phyloP scores from a whole-genome alignment of 768 basidiomycete species.

The Trametes coccinea region DNA sequence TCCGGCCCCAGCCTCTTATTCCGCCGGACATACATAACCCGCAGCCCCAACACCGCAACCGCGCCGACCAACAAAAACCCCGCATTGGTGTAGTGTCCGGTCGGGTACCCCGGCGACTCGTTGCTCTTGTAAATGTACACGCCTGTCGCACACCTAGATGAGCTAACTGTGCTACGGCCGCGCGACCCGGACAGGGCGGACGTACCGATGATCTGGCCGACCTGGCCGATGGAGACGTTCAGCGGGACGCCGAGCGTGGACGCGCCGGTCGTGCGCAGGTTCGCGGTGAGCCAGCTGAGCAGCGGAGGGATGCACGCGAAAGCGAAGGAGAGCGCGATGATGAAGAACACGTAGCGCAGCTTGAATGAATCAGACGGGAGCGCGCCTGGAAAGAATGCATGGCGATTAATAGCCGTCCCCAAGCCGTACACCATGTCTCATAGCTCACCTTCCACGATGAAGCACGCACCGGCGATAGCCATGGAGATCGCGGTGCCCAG shows the following conservation, averaged over 20 bases:
- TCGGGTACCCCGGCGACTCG: constrained; percentile 36
- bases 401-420: too few species aligned
- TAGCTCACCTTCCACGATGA: constrained; percentile 23
- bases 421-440: neutral
- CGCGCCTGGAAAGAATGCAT: constrained; percentile 14
- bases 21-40: constrained; percentile 20
- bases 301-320: constrained; percentile 37
- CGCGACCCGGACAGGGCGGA: neutral
- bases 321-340: constrained; percentile 34
- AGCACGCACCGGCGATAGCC: constrained; percentile 22
- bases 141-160: constrained; percentile 8
- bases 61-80: constrained; percentile 32
- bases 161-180: too few species aligned
- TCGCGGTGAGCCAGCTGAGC: constrained; percentile 39
- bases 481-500: constrained; percentile 21
- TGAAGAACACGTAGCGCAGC: constrained; percentile 36
- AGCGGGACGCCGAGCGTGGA: constrained; percentile 35
- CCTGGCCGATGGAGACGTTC: constrained; percentile 37
- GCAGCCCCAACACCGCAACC: constrained; percentile 16
- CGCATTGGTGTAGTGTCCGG: constrained; percentile 39
- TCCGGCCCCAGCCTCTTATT: constrained; percentile 18
- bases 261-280: constrained; percentile 34
- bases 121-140: constrained; percentile 32
- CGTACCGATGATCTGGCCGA: constrained; percentile 38
- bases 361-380: constrained; percentile 28